Conservation (phyloP, 2,329 filamentous ascomycete species). For the Albifimbria verrucaria region DNA sequence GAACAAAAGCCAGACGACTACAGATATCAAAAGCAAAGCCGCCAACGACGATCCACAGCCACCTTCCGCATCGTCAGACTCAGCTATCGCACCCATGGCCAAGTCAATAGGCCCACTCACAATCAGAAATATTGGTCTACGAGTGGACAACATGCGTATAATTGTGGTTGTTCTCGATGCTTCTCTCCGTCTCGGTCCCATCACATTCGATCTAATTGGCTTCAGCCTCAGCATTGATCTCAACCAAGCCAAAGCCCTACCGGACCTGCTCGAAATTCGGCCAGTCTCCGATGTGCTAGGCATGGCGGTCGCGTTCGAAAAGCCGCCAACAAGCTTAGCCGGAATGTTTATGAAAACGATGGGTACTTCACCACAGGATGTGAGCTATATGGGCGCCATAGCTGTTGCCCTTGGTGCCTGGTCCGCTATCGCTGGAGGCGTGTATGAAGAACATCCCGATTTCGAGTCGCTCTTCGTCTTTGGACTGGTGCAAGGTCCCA, state of each 20-base stretch:
- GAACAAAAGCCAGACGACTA: not conserved
- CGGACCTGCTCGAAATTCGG: not conserved
- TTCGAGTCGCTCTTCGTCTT: not conserved
- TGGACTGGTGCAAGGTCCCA: not conserved
- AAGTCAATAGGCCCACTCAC: not conserved
- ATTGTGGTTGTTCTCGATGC: not conserved
- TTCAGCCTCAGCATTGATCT: not conserved
- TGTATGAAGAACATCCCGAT: not conserved
- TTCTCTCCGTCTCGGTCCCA: not conserved
- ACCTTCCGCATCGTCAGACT: not conserved
- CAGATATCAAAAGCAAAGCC: not conserved
- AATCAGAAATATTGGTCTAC: not conserved
- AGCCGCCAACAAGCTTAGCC: too few relatives aligned
- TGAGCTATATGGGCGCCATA: not conserved
- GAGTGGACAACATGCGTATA: not conserved
- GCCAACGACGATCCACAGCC: not conserved
- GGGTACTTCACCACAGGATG: too few relatives aligned
- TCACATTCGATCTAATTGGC: not conserved
- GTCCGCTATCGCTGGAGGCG: not conserved
- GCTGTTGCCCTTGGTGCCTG: not conserved
- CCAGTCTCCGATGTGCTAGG: not conserved
- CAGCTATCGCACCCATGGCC: not conserved
- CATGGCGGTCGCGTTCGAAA: not conserved
- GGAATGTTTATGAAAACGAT: too few relatives aligned
- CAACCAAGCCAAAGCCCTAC: too few relatives aligned